Evolutionary conservation across 371 early-diverging fungal genomes (phyloP).

Genomic region (Mucor plumbeus): DNA sequence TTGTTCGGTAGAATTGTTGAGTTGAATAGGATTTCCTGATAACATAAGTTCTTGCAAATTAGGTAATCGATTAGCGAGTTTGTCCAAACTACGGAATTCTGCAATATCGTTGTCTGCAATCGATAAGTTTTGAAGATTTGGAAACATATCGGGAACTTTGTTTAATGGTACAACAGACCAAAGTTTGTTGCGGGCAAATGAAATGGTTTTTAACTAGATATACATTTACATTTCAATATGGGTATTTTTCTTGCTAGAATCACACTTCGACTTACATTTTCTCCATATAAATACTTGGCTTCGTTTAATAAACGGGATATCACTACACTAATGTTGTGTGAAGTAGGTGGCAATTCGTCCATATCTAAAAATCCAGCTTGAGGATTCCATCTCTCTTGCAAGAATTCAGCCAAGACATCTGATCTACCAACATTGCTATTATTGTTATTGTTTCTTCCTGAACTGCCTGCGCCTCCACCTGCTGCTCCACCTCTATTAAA

Average conservation of each 20-base stretch:
- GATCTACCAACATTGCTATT: conserved; percentile 10
- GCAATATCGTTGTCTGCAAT: conserved; percentile 61
- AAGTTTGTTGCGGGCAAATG: conserved; percentile 56
- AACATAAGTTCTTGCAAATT: conserved; percentile 58
- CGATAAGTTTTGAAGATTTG: conserved; percentile 60
- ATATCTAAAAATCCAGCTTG: conserved; percentile 55
- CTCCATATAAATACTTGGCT: conserved; percentile 56
- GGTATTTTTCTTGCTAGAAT: too few species aligned
- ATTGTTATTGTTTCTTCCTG: background rate
- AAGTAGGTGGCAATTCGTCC: conserved; percentile 48
- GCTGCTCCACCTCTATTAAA: background rate
- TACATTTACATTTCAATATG: background rate
- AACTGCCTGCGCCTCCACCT: background rate
- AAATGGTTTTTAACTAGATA: conserved; percentile 57
- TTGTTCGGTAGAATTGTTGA: conserved; percentile 25
- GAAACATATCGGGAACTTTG: conserved; percentile 50
- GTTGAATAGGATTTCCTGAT: conserved; percentile 60
- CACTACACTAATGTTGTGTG: conserved; percentile 42
- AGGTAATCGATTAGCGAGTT: conserved; percentile 41
- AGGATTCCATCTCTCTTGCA: conserved; percentile 56
- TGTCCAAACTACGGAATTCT: conserved; percentile 54
- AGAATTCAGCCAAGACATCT: conserved; percentile 37
- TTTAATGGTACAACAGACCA: conserved; percentile 48
- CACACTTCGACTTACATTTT: conserved; percentile 30
- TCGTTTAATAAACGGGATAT: conserved; percentile 52